These are phyloP conservation scores for Madurella mycetomatis DNA, from an alignment of 2,329 filamentous ascomycete genomes.

Conservation along the genomic window DNA sequence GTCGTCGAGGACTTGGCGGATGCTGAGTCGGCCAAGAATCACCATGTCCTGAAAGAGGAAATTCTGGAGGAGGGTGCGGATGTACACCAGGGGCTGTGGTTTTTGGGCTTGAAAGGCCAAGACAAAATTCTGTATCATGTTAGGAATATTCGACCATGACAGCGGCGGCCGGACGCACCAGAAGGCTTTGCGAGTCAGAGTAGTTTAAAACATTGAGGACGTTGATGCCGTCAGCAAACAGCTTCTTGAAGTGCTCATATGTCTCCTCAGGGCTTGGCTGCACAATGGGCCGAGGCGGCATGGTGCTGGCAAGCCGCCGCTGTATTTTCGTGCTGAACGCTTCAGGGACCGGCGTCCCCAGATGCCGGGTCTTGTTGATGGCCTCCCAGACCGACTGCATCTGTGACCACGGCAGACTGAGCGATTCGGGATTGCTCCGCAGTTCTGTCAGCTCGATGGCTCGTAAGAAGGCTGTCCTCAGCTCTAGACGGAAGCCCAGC, in stretches of 20 bases:
- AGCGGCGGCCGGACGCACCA: slow-evolving; percentile 46
- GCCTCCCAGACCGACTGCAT: slow-evolving; percentile 47
- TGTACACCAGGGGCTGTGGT: slow-evolving; percentile 77
- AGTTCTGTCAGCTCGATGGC: slow-evolving; percentile 48
- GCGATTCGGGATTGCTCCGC: slow-evolving; percentile 42
- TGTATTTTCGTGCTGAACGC: slow-evolving; percentile 90
- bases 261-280: slow-evolving; percentile 69
- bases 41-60: slow-evolving; percentile 70
- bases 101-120: slow-evolving; percentile 71
- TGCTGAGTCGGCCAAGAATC: slow-evolving; percentile 62
- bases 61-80: slow-evolving; percentile 73
- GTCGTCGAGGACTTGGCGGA: slow-evolving; percentile 72
- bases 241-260: slow-evolving; percentile 60
- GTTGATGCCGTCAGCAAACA: slow-evolving; percentile 65
- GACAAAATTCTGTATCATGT: slow-evolving; percentile 58
- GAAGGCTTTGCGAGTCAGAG: slow-evolving; percentile 61
- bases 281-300: slow-evolving; percentile 87
- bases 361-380: slow-evolving; percentile 55
- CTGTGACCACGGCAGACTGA: slow-evolving; percentile 48
- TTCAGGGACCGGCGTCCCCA: slow-evolving; percentile 65
- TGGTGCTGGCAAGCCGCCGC: slow-evolving; percentile 84
- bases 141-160: not conserved
- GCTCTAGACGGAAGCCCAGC: slow-evolving; percentile 59
- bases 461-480: slow-evolving; percentile 60
- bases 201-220: slow-evolving; percentile 55